phyloP scores from a whole-genome alignment of 2,329 filamentous ascomycete genomes.

The Fusarium austroafricanum region DNA sequence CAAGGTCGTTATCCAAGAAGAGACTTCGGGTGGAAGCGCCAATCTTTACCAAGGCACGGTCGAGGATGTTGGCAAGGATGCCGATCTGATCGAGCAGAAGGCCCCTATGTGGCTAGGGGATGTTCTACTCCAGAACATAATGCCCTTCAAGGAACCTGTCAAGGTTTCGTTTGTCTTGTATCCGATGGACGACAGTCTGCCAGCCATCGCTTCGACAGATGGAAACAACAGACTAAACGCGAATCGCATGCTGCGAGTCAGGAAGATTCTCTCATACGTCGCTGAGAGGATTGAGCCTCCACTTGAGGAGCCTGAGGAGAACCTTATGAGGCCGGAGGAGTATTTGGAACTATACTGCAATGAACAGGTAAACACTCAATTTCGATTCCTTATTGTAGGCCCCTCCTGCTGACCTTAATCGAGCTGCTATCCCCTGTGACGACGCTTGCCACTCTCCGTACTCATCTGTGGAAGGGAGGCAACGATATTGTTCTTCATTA shows the following conservation, averaged over 20 bases:
- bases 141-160: constrained; percentile 88
- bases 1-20: constrained; percentile 76
- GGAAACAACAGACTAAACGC: constrained; percentile 93
- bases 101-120: constrained; percentile 95
- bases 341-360: constrained; percentile 97
- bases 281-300: constrained; percentile 88
- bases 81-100: constrained; percentile 84
- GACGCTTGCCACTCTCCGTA: constrained; percentile 92
- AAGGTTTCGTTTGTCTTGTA: constrained; percentile 96
- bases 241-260: constrained; percentile 94
- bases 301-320: constrained; percentile 67
- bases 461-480: constrained; percentile 95
- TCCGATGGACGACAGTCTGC: constrained; percentile 76
- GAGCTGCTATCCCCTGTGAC: constrained; percentile 81
- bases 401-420: constrained; percentile 18
- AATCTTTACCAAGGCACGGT: constrained; percentile 94
- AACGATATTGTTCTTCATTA: constrained; percentile 92
- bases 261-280: constrained; percentile 93
- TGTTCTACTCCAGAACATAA: constrained; percentile 82
- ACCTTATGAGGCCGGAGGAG: constrained; percentile 82
- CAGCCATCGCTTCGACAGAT: constrained; percentile 78
- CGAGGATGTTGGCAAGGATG: constrained; percentile 78
- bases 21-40: constrained; percentile 74
- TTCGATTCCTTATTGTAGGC: neutral
- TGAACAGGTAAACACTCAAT: constrained; percentile 74